These are phyloP conservation scores for Alternaria arborescens DNA, from an alignment of 2,329 filamentous ascomycete species.

Conservation along the genomic window DNA sequence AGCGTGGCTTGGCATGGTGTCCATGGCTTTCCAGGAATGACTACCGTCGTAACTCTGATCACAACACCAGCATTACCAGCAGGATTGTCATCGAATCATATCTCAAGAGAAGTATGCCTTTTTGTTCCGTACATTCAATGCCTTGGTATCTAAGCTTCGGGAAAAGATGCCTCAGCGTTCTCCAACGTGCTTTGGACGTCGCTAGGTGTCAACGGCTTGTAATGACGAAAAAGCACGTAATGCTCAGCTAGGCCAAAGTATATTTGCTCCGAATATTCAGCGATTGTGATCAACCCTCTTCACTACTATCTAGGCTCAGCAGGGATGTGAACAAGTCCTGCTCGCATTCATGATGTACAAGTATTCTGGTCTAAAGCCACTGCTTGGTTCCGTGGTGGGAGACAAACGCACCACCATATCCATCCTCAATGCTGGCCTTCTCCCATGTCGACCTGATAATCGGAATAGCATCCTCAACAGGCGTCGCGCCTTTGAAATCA, in stretches of 20 bases:
- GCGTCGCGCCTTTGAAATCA: too few species aligned
- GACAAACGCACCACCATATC: not conserved
- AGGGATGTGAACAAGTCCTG: not conserved
- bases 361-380: not conserved
- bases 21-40: not conserved
- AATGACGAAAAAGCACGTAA: not conserved
- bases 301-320: not conserved
- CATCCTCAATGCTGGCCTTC: not conserved
- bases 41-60: not conserved
- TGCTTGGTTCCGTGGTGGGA: not conserved
- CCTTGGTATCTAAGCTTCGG: not conserved
- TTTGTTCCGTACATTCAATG: not conserved
- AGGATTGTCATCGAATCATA: not conserved
- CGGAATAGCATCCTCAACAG: too few species aligned
- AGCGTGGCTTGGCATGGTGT: slow-evolving; percentile 2
- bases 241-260: not conserved
- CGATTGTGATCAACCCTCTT: not conserved
- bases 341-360: not conserved
- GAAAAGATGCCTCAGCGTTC: not conserved
- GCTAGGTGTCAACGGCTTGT: not conserved
- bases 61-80: not conserved
- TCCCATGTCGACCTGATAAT: not conserved
- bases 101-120: not conserved
- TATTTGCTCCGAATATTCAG: not conserved
- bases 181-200: not conserved